Evolutionary conservation across 768 basidiomycete species (phyloP), one percentile per base, ranked within the genome.

Genomic region (Boletus subparvulus): DNA sequence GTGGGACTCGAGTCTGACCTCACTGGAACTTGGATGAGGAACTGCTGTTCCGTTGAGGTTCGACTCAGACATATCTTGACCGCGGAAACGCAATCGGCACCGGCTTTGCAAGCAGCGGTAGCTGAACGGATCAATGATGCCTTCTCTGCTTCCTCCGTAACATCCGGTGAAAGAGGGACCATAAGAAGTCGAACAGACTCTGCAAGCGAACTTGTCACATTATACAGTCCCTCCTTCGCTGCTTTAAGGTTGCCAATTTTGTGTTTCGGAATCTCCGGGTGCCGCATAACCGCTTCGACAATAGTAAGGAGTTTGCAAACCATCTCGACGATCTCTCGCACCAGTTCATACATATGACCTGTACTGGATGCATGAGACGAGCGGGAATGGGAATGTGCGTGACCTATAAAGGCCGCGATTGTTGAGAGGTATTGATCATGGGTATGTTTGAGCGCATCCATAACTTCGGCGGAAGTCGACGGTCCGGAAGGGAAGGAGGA

Each of bases 381-480:
- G 44, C 92, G 86, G 21, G 91, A 87, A 77, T 98, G 92, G 16
- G 92, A 91, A 65, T 98, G 96, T 2, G 94, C 91, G 68, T 98
- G 94, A 1, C 95, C 96, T 64, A 99, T 97, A 71, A 99, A 94
- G 7, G 95, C 96, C 21, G 97, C 95, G 67, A 97, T 93, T 19
- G 93, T 91, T 6, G 93, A 96, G 12, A 98, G 78, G 65, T 95
- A 90, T 47, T 88, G 83, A 67, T 97, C 94, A 68, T 97, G 94
- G 14, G 91, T 91, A 59, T 78, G 74, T n/a, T 88, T 84, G 44
- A 97, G 79, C 8, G 87, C 85, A 55, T 88, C 87, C 72, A 89
- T 78, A 6, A 92, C 83, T 65, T 90, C 86, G 2, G 79, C 72
- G 46, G 85, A 77, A 24, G 81, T 85, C 37, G 85, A 84, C 45